Conservation (phyloP, 139 green algal species). For the Chlamydomonas sphaeroides region DNA sequence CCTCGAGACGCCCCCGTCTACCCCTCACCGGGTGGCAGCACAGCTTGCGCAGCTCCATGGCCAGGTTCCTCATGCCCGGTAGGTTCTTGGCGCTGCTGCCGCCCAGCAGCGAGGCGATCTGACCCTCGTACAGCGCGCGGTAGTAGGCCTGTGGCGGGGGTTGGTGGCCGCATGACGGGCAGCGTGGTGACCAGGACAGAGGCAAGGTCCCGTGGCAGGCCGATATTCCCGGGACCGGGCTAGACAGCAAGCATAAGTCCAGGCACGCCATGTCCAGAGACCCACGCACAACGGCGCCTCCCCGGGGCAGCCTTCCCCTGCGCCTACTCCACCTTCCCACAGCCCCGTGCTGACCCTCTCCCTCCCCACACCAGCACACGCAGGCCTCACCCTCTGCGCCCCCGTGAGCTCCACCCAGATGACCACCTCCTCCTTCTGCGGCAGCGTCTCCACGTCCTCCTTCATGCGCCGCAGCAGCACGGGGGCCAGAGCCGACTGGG, state of each 20-base stretch:
- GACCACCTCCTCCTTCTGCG: constrained; percentile 95
- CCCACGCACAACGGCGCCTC: too few species aligned
- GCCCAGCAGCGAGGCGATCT: constrained; percentile 71
- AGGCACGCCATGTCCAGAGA: too few species aligned
- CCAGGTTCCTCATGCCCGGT: constrained; percentile 85
- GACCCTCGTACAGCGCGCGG: constrained; percentile 71
- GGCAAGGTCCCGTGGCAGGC: too few species aligned
- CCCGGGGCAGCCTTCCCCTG: not conserved
- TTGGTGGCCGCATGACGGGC: too few species aligned
- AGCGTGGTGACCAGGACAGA: too few species aligned
- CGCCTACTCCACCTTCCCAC: not conserved
- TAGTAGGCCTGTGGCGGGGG: too few species aligned
- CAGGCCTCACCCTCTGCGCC: too few species aligned
- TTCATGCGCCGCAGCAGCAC: constrained; percentile 96
- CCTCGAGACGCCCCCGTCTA: not conserved
- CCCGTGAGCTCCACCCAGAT: constrained; percentile 89
- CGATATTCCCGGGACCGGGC: too few species aligned
- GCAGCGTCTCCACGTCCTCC: constrained; percentile 96
- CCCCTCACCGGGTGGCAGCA: constrained; percentile 89
- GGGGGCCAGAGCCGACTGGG: constrained; percentile 77
- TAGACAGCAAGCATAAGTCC: too few species aligned
- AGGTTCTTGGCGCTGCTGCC: constrained; percentile 71
- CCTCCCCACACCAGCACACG: too few species aligned
- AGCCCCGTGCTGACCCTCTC: too few species aligned
- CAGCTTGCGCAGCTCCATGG: constrained; percentile 97